Percentiles rank a stretch among this genome's conserved stretches.
These are phyloP conservation scores for Truncatella angustata DNA, from an alignment of 2,329 filamentous ascomycete genomes.

Conservation along the genomic window DNA sequence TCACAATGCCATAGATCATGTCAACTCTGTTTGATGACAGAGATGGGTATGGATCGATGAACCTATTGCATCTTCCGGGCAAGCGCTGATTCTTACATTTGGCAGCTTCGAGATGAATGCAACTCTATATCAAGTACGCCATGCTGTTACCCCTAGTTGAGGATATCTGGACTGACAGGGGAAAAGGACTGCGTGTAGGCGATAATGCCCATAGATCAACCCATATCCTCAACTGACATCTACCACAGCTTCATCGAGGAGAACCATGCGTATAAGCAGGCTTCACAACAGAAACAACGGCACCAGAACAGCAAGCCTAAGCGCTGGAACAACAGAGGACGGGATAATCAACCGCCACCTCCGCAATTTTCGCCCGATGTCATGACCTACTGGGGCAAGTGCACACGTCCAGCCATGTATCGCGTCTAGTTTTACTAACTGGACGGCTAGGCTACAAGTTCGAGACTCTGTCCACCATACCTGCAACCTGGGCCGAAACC, in stretches of 20 bases:
- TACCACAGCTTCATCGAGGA: constrained; percentile 82
- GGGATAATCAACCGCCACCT: constrained; percentile 4
- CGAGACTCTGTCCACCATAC: constrained; percentile 78
- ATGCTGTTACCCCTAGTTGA: constrained; percentile 9
- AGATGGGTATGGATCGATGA: constrained; percentile 59
- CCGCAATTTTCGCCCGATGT: constrained; percentile 61
- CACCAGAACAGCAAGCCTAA: constrained; percentile 45
- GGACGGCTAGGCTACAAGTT: constrained; percentile 89
- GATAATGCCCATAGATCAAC: background rate
- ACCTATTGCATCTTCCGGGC: background rate
- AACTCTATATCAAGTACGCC: constrained; percentile 77
- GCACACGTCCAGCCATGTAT: background rate
- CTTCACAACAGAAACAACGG: constrained; percentile 58
- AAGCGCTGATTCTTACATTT: background rate
- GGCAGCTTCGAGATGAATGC: constrained; percentile 92
- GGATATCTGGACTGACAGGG: constrained; percentile 15
- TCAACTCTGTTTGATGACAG: constrained; percentile 76
- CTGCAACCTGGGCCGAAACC: constrained; percentile 70
- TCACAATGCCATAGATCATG: constrained; percentile 65
- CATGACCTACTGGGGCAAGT: constrained; percentile 87
- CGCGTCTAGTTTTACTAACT: constrained; percentile 4
- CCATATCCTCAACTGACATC: background rate
- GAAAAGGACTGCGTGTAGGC: constrained; percentile 54
- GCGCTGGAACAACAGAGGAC: constrained; percentile 14
- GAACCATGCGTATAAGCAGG: constrained; percentile 71